Base-by-base conservation (phyloP, 169 alveolate species). In the Eimeria zaria region DNA sequence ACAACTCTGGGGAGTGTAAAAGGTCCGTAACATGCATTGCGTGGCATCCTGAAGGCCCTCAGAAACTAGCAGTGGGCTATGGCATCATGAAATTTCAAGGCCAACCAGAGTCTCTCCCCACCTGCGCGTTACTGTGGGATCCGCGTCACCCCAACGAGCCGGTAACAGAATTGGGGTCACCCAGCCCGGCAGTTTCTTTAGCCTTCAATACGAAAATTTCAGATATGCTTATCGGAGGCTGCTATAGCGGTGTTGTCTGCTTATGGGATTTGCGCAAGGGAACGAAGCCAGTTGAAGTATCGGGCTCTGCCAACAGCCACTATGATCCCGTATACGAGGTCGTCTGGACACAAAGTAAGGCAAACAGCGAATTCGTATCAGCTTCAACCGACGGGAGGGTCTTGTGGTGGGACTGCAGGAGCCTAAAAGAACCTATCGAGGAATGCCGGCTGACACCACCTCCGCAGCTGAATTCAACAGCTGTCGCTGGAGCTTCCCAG, bases 241-340 rank as follows among this genome's bases (percentile, higher is more conserved):
- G 99, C 74, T 98, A 98, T 96, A 98, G 98, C 96, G 99, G 99
- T 33, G 96, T 98, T 24, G 97, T 98, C 22, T 97, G 97, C 64
- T 96, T 98, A 90, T 99, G 98, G 98, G 99, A 98, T 95, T 89
- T 97, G 93, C 97, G 98, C 88, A 98, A 98, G 81, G 98, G 98
- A n/a, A 91, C 97, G 60, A 90, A 97, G 64, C 99, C 99, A 55
- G 97, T 96, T n/a, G 97, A 97, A 85, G 96, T 97, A 24, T 98
- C 99, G 12, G 96, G 96, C 41, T 97, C 98, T 14, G 99, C 98
- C 93, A 98, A 96, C 76, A 98, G 99, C 76, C 99, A 99, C 97
- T 98, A 98, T 62, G 99, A 98, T 95, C 99, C 99, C 53, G 99
- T 99, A 80, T 98, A 98, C 88, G 99, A 98, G 96, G 97, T 99